Conservation (phyloP, 768 basidiomycete genomes). For the Tubosaeta sp. region DNA sequence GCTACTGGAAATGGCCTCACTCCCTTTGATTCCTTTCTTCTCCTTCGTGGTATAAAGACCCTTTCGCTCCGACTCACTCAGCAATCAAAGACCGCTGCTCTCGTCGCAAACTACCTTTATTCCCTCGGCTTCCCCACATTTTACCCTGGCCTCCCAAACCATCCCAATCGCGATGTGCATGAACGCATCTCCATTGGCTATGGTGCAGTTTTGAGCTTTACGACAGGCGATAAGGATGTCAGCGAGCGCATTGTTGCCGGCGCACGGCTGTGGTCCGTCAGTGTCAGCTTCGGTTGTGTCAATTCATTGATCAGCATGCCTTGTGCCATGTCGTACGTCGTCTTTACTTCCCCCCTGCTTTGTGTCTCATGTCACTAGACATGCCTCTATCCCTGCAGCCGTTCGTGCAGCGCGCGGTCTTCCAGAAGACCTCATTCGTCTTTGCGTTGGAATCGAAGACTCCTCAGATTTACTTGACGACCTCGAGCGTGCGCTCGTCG, state of each 20-base stretch:
- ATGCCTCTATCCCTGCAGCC: constrained; percentile 95
- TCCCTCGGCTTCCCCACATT: constrained; percentile 84
- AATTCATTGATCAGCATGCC: constrained; percentile 99
- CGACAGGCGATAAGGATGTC: constrained; percentile 84
- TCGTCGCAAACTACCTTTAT: constrained; percentile 84
- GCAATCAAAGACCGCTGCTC: constrained; percentile 77
- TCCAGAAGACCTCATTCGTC: constrained; percentile 96
- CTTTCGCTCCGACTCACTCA: constrained; percentile 94
- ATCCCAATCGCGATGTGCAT: constrained; percentile 86
- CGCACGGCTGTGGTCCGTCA: constrained; percentile 94
- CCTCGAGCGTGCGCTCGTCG: constrained; percentile 86
- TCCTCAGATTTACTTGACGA: constrained; percentile 90
- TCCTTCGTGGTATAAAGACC: constrained; percentile 94
- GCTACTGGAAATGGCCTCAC: constrained; percentile 90
- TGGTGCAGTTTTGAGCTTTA: constrained; percentile 93
- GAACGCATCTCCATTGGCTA: constrained; percentile 85
- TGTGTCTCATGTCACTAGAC: constrained; percentile 38
- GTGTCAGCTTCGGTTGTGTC: constrained; percentile 96
- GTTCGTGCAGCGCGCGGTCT: constrained; percentile 94
- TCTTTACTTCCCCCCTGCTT: neutral
- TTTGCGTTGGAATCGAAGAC: constrained; percentile 99
- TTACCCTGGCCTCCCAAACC: constrained; percentile 83
- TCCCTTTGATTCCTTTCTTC: constrained; percentile 94
- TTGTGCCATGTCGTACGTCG: constrained; percentile 96
- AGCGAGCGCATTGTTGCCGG: constrained; percentile 92